phyloP scores from a whole-genome alignment of 2,329 filamentous ascomycete species.

The Ilyonectria sp. region DNA sequence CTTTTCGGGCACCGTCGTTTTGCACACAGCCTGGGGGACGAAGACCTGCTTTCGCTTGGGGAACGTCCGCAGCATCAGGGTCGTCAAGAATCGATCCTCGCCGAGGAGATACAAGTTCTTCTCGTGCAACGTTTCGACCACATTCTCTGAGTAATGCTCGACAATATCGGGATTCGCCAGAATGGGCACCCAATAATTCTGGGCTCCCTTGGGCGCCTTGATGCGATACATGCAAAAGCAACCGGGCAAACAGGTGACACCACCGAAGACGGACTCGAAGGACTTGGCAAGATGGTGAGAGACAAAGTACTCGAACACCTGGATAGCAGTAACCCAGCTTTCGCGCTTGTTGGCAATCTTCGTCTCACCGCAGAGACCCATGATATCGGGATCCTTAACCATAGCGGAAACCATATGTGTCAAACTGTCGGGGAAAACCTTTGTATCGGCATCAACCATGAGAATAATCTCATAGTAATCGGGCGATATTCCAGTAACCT shows the following conservation, averaged over 20 bases:
- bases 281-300: slow-evolving; percentile 97
- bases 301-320: slow-evolving; percentile 99
- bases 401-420: slow-evolving; percentile 99
- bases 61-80: slow-evolving; percentile 98
- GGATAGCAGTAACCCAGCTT: slow-evolving; percentile 97
- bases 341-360: slow-evolving; percentile 99
- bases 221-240: slow-evolving; percentile 99
- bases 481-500: slow-evolving; percentile 96
- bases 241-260: slow-evolving; percentile 97
- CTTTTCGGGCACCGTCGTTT: slow-evolving; percentile 94
- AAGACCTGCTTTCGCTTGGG: slow-evolving; percentile 99
- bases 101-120: slow-evolving; percentile 94
- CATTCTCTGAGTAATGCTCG: slow-evolving; percentile 99
- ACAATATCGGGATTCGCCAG: slow-evolving; percentile 98
- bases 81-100: slow-evolving; percentile 95
- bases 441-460: slow-evolving; percentile 99
- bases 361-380: slow-evolving; percentile 98
- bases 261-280: slow-evolving; percentile 98
- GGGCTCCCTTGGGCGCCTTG: slow-evolving; percentile 97
- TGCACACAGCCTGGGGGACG: slow-evolving; percentile 98
- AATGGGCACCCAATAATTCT: slow-evolving; percentile 99
- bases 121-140: slow-evolving; percentile 97
- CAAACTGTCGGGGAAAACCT: slow-evolving; percentile 97
- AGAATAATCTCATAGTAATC: slow-evolving; percentile 98
- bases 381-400: slow-evolving; percentile 99